Base-by-base conservation (phyloP, 2,329 filamentous ascomycete genomes). In the Epichloe bromicola region DNA sequence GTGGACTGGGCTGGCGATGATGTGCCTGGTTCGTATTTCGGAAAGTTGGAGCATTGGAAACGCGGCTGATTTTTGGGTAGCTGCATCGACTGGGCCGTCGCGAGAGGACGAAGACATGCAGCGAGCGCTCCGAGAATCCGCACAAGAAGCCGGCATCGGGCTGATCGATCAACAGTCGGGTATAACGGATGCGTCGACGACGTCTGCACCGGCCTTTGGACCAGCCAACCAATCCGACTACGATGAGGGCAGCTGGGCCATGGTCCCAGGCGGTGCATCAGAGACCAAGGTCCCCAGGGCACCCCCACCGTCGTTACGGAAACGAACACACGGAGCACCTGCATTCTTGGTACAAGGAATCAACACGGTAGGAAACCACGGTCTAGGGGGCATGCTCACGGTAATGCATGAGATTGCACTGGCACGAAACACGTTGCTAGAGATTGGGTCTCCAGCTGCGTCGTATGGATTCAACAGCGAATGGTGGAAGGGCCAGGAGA, bases 401-500 rank as follows among this genome's bases (percentile, higher is more conserved):
- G 78, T 83, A 7, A 69, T 78, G 39, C 76, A 82, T 57, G 69
- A 75, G 51, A 82, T 84, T 23, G 80, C 80, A 1, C 63, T 79
- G 0, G 72, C 71, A 1, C 72, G 79, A 49, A 82, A 82, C 55
- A 65, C 74, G 3, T 65, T 83, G 12, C 67, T 83, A 3, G 61
- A 65, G 23, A 66, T 63, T 10, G 72, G 72, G 2, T 50, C 60
- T 3, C 61, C 70, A 5, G 65, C 70, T 2, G 58, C 65, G 1
- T 71, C 66, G 36, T 83, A 83, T 55, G 79, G 79, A 1, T 70
- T 74, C 56, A 71, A 78, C 55, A 66, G 66, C 12, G 73, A 78
- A 53, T 84, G 80, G 80, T 84, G 80, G 80, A 74, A 71, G 54
- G 80, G 80, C 3, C 68, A 73, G 45, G 61, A 69, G 8, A 81